Base-by-base conservation (phyloP, 164 flowering plant genomes). In the Tetrastigma voinierianum region DNA sequence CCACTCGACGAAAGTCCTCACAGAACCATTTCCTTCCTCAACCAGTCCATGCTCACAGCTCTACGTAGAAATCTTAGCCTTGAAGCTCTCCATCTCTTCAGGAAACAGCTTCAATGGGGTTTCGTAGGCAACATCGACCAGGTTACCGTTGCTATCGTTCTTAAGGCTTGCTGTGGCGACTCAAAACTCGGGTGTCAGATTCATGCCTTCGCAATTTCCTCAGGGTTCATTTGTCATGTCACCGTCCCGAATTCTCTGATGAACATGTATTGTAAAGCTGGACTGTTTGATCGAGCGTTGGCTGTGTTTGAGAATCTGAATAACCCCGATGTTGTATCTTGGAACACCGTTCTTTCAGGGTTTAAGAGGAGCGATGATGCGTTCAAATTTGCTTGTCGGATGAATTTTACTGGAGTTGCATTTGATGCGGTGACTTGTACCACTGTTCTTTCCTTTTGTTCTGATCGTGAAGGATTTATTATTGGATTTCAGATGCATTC, bases 281-380 rank as follows among this genome's bases (percentile, higher is more conserved):
- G 85, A 19, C 46, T 74, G 43, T 77, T 83, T 15, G 73, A 74
- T 71, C 51, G 9, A 52, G 95, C 95, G 20, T 59, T 83, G 13
- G 12, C 43, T 24, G 78, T 94, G 6, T 91, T 94, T 66, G 71
- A 78, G 65, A 69, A 59, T 15, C 47, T 91, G 72, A 45, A 48
- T 12, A 15, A 66, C 43, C 85, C 88, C 7, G 96, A 91, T 68
- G 75, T 72, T 59, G 92, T 94, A 70, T 87, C 96, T 57, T 91
- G 90, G 87, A 94, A 94, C 57, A 90, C 97, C 2, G 52, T 90
- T 13, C 83, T 94, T 51, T 86, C 91, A 0, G 96, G 96, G 13
- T 85, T 82, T 70, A 63, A 66, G 47, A 57, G 73, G 43, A 70
- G 83, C 15, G 74, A 73, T 40, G 81, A 78, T 18, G 91, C 90